phyloP scores from a whole-genome alignment of 2,329 filamentous ascomycete species.

The Allantophomopsis cytisporea region DNA sequence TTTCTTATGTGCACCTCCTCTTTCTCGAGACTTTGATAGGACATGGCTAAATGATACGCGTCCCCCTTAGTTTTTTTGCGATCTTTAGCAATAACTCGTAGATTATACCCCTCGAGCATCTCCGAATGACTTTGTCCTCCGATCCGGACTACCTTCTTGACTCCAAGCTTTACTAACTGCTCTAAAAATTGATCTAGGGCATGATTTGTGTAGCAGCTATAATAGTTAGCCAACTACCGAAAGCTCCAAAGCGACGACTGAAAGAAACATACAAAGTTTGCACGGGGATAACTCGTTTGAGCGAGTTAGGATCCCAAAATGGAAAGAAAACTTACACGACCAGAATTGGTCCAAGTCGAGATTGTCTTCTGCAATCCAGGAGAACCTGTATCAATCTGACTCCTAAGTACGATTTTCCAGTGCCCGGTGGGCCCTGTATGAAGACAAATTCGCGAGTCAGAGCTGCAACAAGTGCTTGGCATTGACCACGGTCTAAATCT shows the following conservation, averaged over 20 bases:
- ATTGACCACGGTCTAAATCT: constrained; percentile 37
- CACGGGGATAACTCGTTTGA: no score
- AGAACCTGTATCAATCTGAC: constrained; percentile 42
- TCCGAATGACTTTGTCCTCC: constrained; percentile 10
- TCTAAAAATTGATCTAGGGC: constrained; percentile 18
- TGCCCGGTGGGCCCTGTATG: constrained; percentile 59
- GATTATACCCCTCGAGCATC: constrained; percentile 9
- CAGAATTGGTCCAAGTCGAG: constrained; percentile 33
- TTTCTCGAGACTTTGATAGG: constrained; percentile 4
- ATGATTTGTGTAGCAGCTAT: constrained; percentile 17
- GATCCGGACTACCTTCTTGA: constrained; percentile 8
- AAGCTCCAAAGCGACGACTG: no score
- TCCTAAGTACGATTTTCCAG: constrained; percentile 52
- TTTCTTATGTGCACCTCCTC: constrained; percentile 1
- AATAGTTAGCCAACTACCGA: no score
- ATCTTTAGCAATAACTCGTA: constrained; percentile 7
- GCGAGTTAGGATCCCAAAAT: no score
- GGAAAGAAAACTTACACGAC: constrained; percentile 22
- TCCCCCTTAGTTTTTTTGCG: constrained; percentile 8
- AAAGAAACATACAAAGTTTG: no score
- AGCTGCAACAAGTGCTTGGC: constrained; percentile 34
- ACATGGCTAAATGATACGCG: constrained; percentile 3
- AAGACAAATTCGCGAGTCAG: constrained; percentile 39
- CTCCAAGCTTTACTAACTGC: constrained; percentile 12
- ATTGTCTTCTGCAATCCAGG: constrained; percentile 25